Evolutionary conservation across 192 early-diverging fungal genomes (phyloP).

Genomic region (Dissophora ornata): DNA sequence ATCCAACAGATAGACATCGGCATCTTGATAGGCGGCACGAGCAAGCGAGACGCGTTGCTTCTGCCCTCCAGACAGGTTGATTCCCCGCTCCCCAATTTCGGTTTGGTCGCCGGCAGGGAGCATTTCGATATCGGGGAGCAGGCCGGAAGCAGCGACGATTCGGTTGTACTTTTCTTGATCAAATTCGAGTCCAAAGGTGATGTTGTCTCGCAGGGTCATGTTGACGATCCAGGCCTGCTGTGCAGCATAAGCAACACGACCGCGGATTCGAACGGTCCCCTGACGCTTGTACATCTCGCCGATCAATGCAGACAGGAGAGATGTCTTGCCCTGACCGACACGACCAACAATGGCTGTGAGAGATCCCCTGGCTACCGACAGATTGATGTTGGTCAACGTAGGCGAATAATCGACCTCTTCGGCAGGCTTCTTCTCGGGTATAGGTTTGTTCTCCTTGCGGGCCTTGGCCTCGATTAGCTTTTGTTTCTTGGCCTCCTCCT

Average conservation of each 20-base stretch:
- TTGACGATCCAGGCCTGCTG: slow-evolving; percentile 57
- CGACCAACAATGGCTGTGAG: slow-evolving; percentile 70
- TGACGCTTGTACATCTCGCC: slow-evolving; percentile 78
- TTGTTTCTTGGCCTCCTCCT: slow-evolving; percentile 17
- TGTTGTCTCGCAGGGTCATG: slow-evolving; percentile 33
- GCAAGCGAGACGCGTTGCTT: slow-evolving; percentile 86
- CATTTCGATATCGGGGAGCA: slow-evolving; percentile 10
- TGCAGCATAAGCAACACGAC: slow-evolving; percentile 65
- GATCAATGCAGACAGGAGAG: slow-evolving; percentile 72
- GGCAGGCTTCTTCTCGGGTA: background rate
- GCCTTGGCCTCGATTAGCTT: slow-evolving; percentile 1
- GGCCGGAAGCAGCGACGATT: background rate
- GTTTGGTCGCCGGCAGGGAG: slow-evolving; percentile 44
- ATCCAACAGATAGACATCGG: slow-evolving; percentile 83
- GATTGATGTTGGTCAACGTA: slow-evolving; percentile 50
- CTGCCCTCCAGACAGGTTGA: slow-evolving; percentile 80
- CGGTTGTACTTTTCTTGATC: slow-evolving; percentile 59
- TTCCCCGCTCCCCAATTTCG: slow-evolving; percentile 72
- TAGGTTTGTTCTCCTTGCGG: slow-evolving; percentile 12
- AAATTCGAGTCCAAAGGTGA: slow-evolving; percentile 49
- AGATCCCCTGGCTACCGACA: slow-evolving; percentile 46
- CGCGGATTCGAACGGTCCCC: slow-evolving; percentile 66
- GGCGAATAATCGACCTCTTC: background rate
- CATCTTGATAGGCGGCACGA: slow-evolving; percentile 78
- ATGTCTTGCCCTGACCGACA: slow-evolving; percentile 82